phyloP scores from a whole-genome alignment of 495 filamentous ascomycete species.

The Neurospora sublineolata region DNA sequence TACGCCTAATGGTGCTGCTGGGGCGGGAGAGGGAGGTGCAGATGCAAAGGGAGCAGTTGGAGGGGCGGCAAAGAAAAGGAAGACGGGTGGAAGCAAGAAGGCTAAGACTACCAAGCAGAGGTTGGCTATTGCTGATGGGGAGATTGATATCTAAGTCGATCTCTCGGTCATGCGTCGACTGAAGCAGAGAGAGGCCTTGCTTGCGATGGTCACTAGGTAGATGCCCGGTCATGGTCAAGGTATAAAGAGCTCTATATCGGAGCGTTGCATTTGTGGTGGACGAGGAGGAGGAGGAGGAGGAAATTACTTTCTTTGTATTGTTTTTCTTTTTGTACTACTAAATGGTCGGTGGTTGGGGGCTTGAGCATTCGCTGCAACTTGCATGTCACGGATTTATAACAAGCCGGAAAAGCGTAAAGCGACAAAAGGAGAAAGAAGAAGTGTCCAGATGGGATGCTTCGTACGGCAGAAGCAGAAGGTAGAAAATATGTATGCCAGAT shows the following conservation, averaged over 20 bases:
- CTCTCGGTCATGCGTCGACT: no score
- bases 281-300: neutral
- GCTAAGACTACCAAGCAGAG: constrained; percentile 86
- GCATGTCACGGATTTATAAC: neutral
- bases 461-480: neutral
- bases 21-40: constrained; percentile 37
- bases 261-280: neutral
- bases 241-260: no score
- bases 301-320: neutral
- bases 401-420: neutral
- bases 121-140: constrained; percentile 76
- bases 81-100: constrained; percentile 59
- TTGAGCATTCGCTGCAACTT: no score
- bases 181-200: no score
- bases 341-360: neutral
- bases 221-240: no score
- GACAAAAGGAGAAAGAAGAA: neutral
- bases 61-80: constrained; percentile 38
- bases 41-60: constrained; percentile 37
- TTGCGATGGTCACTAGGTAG: no score
- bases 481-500: neutral
- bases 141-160: constrained; percentile 27
- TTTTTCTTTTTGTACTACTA: neutral
- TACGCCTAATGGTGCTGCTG: constrained; percentile 57
- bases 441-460: neutral